Evolutionary conservation across 108 stramenopile species (phyloP).

Genomic region (Pseudonitzschia pungens): DNA sequence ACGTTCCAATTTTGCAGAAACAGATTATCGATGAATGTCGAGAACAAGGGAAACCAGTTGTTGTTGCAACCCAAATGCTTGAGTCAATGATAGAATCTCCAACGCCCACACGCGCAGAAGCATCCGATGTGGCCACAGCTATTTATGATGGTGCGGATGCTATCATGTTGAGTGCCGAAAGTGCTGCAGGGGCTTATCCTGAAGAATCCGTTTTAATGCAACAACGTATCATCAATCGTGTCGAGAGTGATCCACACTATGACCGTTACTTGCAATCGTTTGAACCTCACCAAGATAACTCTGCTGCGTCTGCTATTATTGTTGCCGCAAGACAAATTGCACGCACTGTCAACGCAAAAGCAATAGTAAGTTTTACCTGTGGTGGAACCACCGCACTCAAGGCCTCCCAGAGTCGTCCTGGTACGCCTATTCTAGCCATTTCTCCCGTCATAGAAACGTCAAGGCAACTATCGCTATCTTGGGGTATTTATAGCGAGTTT

Average conservation of each 20-base stretch:
- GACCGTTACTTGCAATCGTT: constrained; percentile 37
- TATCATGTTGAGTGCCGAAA: constrained; percentile 85
- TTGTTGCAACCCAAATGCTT: constrained; percentile 88
- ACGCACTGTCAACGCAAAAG: constrained; percentile 59
- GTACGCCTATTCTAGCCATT: constrained; percentile 77
- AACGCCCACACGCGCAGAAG: constrained; percentile 85
- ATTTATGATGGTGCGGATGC: constrained; percentile 90
- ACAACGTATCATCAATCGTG: constrained; percentile 80
- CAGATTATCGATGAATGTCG: constrained; percentile 83
- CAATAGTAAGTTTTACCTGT: constrained; percentile 79
- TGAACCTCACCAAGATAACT: constrained; percentile 26
- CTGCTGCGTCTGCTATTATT: constrained; percentile 80
- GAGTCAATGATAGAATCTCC: constrained; percentile 81
- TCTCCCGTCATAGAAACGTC: constrained; percentile 75
- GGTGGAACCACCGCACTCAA: constrained; percentile 70
- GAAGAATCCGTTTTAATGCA: constrained; percentile 82
- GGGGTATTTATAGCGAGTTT: constrained; percentile 82
- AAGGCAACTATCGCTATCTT: constrained; percentile 66
- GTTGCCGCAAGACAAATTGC: constrained; percentile 67
- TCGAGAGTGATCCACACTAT: constrained; percentile 69
- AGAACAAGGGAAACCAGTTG: constrained; percentile 84
- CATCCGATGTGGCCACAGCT: constrained; percentile 84
- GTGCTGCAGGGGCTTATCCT: constrained; percentile 65
- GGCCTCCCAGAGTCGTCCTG: constrained; percentile 73
- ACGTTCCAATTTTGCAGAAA: constrained; percentile 89